phyloP scores from a whole-genome alignment of 2,329 filamentous ascomycete genomes.

The Neocucurbitaria cava region DNA sequence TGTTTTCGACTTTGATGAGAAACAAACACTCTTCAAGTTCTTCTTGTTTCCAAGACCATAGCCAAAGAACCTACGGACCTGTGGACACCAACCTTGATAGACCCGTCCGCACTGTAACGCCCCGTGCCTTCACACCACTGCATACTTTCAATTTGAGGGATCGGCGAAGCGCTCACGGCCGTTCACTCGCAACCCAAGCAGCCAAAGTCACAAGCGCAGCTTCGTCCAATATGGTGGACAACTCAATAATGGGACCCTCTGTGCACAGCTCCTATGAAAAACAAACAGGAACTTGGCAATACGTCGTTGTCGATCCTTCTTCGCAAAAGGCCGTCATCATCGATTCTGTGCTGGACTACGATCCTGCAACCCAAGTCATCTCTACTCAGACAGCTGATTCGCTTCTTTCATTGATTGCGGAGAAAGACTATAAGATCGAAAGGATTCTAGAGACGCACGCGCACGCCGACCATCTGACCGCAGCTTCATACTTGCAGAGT shows the following conservation, averaged over 20 bases:
- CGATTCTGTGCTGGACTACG: slow-evolving; percentile 67
- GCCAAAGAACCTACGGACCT: too few relatives aligned
- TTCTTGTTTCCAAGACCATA: too few relatives aligned
- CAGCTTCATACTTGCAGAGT: slow-evolving; percentile 64
- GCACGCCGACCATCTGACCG: slow-evolving; percentile 67
- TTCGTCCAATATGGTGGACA: background rate
- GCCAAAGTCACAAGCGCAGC: background rate
- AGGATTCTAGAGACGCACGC: slow-evolving; percentile 68
- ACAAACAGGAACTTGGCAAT: slow-evolving; percentile 65
- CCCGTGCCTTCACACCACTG: too few relatives aligned
- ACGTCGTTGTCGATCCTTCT: slow-evolving; percentile 63
- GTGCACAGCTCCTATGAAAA: slow-evolving; percentile 45
- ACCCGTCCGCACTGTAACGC: too few relatives aligned
- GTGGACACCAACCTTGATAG: too few relatives aligned
- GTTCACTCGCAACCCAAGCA: too few relatives aligned
- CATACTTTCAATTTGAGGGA: too few relatives aligned
- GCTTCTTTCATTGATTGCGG: slow-evolving; percentile 54
- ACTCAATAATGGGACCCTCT: slow-evolving; percentile 6
- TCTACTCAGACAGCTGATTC: slow-evolving; percentile 61
- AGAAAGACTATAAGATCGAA: slow-evolving; percentile 57
- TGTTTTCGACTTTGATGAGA: too few relatives aligned
- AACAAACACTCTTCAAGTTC: too few relatives aligned
- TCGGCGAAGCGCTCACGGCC: too few relatives aligned
- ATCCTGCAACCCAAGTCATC: slow-evolving; percentile 54
- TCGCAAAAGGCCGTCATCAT: slow-evolving; percentile 63